Base-by-base conservation (phyloP, 495 filamentous ascomycete genomes). In the Penicillium parvum region DNA sequence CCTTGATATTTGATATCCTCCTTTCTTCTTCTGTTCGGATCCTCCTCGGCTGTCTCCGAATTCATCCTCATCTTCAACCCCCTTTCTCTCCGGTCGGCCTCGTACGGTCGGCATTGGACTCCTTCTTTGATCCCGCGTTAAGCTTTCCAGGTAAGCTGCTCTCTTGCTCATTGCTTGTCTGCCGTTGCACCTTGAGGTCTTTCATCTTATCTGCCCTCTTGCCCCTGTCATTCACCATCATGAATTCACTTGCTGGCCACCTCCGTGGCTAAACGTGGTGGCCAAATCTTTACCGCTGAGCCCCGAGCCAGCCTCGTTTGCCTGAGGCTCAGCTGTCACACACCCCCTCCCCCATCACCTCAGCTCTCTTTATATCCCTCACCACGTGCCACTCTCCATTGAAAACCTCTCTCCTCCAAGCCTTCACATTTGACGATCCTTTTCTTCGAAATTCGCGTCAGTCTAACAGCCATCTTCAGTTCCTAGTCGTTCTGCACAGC, bases 1-100 rank as follows among this genome's bases (percentile, higher is more conserved):
- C 65, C 65, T 68, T 69, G 61, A 38, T 52, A 43, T 46, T 45
- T 59, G 38, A 47, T 40, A 38, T 25, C 16, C 26, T 39, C 21
- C 43, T 49, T 47, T 50, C 20, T 23, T 48, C 32, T 45, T 12
- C 22, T 52, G 46, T 37, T 37, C 34, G 17, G 21, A 8, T 14
- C 10, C 16, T 37, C 37, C 32, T 45, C 47, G 43, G 37, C 27
- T 21, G 12, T 30, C 17, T 41, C 32, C 34, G 44, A n/a, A n/a
- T n/a, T n/a, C n/a, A 39, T 22, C 36, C 17, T 38, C 22, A 28
- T 4, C 9, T 20, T 22, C 32, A 8, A 2, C 17, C 12, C 22
- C 30, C 32, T 2, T 22, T 17, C 22, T 40, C 27, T 30, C 35
- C 46, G 21, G 33, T 50, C 47, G 37, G 23, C 30, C 25, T 37